A percentile compares a stretch with the other conserved stretches of the same genome.
Conservation (phyloP, 345 rosid genomes). For the Raphanus sativus region DNA sequence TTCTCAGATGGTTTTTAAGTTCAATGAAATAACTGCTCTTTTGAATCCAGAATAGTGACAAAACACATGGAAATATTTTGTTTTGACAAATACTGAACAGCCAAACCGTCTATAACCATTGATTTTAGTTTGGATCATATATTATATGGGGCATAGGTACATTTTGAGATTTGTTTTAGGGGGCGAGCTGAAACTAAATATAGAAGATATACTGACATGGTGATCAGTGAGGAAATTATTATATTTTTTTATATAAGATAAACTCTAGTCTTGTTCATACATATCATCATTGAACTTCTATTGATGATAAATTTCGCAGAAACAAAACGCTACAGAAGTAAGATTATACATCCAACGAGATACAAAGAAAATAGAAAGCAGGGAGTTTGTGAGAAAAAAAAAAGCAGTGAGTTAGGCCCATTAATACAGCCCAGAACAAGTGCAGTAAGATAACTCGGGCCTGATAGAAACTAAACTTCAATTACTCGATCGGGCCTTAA, state of each 20-base stretch:
- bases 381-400: neutral
- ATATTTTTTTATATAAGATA: neutral
- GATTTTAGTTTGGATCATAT: neutral
- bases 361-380: neutral
- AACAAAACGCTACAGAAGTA: neutral
- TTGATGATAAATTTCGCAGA: neutral
- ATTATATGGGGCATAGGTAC: neutral
- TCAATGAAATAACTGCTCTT: neutral
- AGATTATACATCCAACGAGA: neutral
- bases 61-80: neutral
- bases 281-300: neutral
- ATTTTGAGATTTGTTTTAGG: neutral
- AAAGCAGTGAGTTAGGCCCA: neutral
- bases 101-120: neutral
- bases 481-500: constrained; percentile 1
- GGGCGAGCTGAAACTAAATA: neutral
- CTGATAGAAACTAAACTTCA: neutral
- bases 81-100: neutral
- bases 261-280: neutral
- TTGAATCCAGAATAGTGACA: neutral
- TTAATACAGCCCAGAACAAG: neutral
- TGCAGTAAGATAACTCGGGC: neutral
- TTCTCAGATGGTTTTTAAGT: neutral
- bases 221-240: neutral
- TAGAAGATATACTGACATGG: neutral